Conservation (phyloP, 1,284 basidiomycete species). For the Volvariella volvacea region DNA sequence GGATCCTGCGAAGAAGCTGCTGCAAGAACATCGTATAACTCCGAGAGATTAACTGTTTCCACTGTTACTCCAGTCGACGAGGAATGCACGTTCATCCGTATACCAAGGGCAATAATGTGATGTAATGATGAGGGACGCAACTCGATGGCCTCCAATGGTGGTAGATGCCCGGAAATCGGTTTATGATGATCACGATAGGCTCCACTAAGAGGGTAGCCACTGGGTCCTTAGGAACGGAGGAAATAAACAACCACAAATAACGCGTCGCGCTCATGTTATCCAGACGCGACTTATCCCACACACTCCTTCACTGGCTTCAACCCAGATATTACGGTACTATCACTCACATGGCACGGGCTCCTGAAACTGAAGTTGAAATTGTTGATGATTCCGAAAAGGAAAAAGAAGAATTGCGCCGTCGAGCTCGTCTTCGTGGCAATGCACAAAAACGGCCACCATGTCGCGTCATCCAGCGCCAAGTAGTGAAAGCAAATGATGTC, state of each 20-base stretch:
- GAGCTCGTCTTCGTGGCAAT: conserved; percentile 14
- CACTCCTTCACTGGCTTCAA: no score
- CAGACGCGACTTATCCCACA: no score
- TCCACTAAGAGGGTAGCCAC: background rate
- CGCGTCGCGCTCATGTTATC: conserved; percentile 29
- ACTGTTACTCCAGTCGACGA: conserved; percentile 23
- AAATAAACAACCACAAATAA: conserved; percentile 20
- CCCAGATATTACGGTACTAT: background rate
- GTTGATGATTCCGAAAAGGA: conserved; percentile 69
- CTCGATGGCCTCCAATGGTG: conserved; percentile 9
- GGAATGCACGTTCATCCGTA: conserved; percentile 13
- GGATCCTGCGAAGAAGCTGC: conserved; percentile 70
- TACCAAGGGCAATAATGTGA: no score
- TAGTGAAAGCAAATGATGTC: conserved; percentile 8
- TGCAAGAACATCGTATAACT: conserved; percentile 58
- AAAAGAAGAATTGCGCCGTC: conserved; percentile 37
- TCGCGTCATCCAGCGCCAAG: no score
- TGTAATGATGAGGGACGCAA: no score
- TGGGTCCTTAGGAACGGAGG: background rate
- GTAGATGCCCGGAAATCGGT: conserved; percentile 3
- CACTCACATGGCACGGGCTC: background rate
- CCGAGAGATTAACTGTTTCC: conserved; percentile 44
- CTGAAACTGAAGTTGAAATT: conserved; percentile 25
- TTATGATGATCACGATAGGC: conserved; percentile 1
- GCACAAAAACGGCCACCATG: conserved; percentile 6